Evolutionary conservation across 208 protist genomes (phyloP).

Genomic region (Acanthamoeba culbertsoni): DNA sequence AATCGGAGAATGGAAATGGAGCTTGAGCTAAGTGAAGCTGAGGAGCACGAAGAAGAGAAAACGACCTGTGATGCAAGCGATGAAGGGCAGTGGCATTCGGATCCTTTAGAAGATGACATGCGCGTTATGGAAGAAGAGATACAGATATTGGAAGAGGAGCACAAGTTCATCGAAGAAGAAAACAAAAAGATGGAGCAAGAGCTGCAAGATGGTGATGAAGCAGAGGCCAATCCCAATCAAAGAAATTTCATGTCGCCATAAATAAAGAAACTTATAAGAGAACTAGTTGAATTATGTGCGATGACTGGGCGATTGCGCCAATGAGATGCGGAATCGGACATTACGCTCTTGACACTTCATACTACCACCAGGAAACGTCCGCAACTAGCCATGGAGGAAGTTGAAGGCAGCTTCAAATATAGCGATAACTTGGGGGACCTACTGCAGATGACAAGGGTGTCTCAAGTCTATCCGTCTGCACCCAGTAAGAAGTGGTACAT

Average conservation of each 20-base stretch:
- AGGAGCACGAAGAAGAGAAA: background rate
- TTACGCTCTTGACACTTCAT: no score
- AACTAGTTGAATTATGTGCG: background rate
- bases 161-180: background rate
- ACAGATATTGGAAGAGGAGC: background rate
- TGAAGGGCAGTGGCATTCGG: background rate
- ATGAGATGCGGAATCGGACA: background rate
- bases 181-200: constrained; percentile 25
- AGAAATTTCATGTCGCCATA: background rate
- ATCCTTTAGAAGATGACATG: background rate
- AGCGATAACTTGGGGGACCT: background rate
- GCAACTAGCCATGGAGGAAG: background rate
- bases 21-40: background rate
- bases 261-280: background rate
- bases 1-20: background rate
- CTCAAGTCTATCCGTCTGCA: background rate
- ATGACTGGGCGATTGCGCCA: background rate
- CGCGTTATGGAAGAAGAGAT: constrained; percentile 7
- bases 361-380: background rate
- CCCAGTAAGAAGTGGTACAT: background rate
- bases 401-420: background rate
- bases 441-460: background rate
- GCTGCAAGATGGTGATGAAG: background rate
- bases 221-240: no score
- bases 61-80: background rate